Conservation (phyloP, 192 early-diverging fungal genomes). For the Haplosporangium gracile region DNA sequence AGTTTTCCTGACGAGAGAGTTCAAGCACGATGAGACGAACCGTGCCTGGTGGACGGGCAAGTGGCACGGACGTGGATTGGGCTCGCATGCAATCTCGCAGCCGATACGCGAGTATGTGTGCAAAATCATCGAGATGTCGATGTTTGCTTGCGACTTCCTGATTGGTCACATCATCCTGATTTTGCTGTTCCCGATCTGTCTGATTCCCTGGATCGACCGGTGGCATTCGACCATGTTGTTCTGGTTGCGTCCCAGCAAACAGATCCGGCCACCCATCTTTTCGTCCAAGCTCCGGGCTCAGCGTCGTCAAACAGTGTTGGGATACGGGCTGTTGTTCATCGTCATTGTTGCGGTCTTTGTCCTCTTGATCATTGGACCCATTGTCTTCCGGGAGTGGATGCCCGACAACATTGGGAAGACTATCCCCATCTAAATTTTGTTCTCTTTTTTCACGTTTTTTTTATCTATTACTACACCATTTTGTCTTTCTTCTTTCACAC, state of each 20-base stretch:
- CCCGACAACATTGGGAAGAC: conserved; percentile 6
- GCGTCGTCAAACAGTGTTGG: conserved; percentile 70
- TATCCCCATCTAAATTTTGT: neutral
- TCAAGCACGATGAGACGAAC: conserved; percentile 86
- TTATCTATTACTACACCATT: neutral
- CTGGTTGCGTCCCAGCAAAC: conserved; percentile 82
- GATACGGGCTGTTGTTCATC: conserved; percentile 76
- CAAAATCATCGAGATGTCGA: conserved; percentile 85
- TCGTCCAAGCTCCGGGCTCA: conserved; percentile 72
- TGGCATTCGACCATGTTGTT: conserved; percentile 84
- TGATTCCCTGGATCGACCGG: conserved; percentile 78
- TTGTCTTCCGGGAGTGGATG: conserved; percentile 22
- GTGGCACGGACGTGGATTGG: conserved; percentile 81
- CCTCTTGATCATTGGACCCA: conserved; percentile 70
- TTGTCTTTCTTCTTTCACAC: no score
- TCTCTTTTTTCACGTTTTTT: neutral
- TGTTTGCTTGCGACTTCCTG: conserved; percentile 82
- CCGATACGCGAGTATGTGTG: conserved; percentile 82
- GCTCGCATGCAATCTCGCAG: conserved; percentile 68
- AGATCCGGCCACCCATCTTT: conserved; percentile 79
- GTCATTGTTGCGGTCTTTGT: conserved; percentile 70
- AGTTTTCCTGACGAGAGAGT: conserved; percentile 80
- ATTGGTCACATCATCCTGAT: conserved; percentile 81
- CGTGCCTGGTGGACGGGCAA: conserved; percentile 88
- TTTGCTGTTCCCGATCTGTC: conserved; percentile 73